Conservation (phyloP, 345 rosid species). For the Dipteronia dyeriana region DNA sequence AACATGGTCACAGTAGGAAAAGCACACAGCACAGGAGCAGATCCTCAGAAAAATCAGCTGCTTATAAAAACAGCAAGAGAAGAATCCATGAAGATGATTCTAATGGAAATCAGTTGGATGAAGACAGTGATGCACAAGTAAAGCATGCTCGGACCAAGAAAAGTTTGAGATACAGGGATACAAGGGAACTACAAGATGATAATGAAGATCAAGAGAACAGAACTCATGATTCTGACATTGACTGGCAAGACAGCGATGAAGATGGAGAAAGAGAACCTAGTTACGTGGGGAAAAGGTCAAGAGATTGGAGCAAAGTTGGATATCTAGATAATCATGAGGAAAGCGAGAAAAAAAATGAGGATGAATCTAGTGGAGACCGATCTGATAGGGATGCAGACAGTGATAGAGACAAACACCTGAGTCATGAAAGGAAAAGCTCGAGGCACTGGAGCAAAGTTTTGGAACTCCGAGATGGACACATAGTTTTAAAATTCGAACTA, state of each 20-base stretch:
- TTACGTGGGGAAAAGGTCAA: slow-evolving; percentile 26
- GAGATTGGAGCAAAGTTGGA: slow-evolving; percentile 22
- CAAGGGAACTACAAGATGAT: slow-evolving; percentile 8
- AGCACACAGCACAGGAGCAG: slow-evolving; percentile 23
- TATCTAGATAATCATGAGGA: slow-evolving; percentile 28
- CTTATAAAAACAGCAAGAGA: slow-evolving; percentile 18
- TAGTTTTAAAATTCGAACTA: too few relatives aligned
- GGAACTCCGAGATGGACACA: slow-evolving; percentile 14
- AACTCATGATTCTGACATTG: slow-evolving; percentile 24
- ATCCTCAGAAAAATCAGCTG: slow-evolving; percentile 36
- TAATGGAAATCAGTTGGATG: slow-evolving; percentile 30
- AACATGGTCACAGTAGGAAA: slow-evolving; percentile 8
- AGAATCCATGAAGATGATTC: slow-evolving; percentile 27
- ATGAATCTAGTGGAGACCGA: slow-evolving; percentile 20
- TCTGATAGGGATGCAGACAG: slow-evolving; percentile 28
- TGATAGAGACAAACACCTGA: slow-evolving; percentile 23
- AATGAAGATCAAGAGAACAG: neutral
- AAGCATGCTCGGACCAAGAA: slow-evolving; percentile 15
- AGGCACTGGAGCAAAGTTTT: too few relatives aligned
- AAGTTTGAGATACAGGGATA: slow-evolving; percentile 15
- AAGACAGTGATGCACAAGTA: slow-evolving; percentile 16
- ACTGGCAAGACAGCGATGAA: slow-evolving; percentile 18
- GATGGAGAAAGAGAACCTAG: slow-evolving; percentile 20
- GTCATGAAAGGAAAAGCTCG: neutral
- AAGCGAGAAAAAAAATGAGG: slow-evolving; percentile 15